These are phyloP conservation scores for Penicillium dipodomyicola DNA, from an alignment of 495 filamentous ascomycete genomes.

Conservation along the genomic window DNA sequence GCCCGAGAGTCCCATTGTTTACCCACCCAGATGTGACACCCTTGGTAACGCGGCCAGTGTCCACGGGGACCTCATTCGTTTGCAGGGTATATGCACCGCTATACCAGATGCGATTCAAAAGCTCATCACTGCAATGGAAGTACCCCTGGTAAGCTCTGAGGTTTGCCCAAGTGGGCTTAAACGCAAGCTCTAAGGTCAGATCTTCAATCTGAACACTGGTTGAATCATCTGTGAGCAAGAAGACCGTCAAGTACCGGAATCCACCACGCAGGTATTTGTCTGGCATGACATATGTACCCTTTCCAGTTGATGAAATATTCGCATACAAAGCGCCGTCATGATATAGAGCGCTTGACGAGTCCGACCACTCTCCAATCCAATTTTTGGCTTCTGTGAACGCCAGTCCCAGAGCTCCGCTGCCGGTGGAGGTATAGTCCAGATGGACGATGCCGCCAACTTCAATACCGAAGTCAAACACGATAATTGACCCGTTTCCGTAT, in stretches of 20 bases:
- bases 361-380: slow-evolving; percentile 60
- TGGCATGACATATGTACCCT: slow-evolving; percentile 50
- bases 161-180: slow-evolving; percentile 65
- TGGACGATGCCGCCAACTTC: slow-evolving; percentile 58
- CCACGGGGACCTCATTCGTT: slow-evolving; percentile 54
- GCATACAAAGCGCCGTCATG: slow-evolving; percentile 54
- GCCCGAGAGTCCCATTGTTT: slow-evolving; percentile 55
- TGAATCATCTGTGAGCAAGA: slow-evolving; percentile 41
- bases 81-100: slow-evolving; percentile 62
- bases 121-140: slow-evolving; percentile 57
- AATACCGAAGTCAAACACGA: slow-evolving; percentile 58
- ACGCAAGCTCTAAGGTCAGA: slow-evolving; percentile 50
- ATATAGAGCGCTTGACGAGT: slow-evolving; percentile 55
- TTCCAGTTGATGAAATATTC: slow-evolving; percentile 48
- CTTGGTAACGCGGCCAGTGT: slow-evolving; percentile 53
- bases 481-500: slow-evolving; percentile 43
- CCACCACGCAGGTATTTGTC: slow-evolving; percentile 55
- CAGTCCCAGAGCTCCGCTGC: slow-evolving; percentile 51
- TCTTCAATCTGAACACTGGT: slow-evolving; percentile 38
- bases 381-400: slow-evolving; percentile 63
- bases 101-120: slow-evolving; percentile 65
- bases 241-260: slow-evolving; percentile 59
- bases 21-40: slow-evolving; percentile 51
- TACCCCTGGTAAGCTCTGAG: slow-evolving; percentile 61
- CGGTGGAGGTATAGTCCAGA: slow-evolving; percentile 46